Conservation (phyloP, 2,329 filamentous ascomycete genomes). For the Nemania bipapillata region DNA sequence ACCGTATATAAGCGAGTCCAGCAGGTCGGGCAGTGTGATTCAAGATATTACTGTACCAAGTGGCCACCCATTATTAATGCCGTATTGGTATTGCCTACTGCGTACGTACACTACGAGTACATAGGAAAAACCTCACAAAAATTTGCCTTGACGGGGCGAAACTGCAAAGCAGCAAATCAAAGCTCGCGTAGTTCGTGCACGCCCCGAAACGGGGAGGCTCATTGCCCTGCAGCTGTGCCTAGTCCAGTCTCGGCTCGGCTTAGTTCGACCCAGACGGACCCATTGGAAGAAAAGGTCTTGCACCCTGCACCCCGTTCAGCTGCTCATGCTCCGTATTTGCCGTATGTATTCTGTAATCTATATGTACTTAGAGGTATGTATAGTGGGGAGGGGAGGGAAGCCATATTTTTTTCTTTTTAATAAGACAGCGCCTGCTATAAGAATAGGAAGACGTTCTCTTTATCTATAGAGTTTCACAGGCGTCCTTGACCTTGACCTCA, state of each 20-base stretch:
- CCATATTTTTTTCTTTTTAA: constrained; percentile 13
- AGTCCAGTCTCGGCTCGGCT: constrained; percentile 26
- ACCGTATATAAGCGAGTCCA: too few relatives aligned
- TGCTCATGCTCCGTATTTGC: constrained; percentile 6
- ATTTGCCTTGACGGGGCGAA: constrained; percentile 18
- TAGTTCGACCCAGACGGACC: constrained; percentile 20
- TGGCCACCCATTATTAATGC: background rate
- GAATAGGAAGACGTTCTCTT: background rate
- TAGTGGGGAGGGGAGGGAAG: constrained; percentile 5
- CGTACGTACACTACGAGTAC: background rate
- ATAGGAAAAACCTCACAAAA: constrained; percentile 3
- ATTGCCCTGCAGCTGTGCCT: constrained; percentile 4
- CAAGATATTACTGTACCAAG: background rate
- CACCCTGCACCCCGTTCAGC: background rate
- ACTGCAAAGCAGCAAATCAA: constrained; percentile 26
- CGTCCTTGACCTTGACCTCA: too few relatives aligned
- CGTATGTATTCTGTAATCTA: too few relatives aligned
- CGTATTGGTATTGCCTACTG: too few relatives aligned
- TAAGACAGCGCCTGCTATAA: background rate
- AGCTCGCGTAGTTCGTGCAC: constrained; percentile 2
- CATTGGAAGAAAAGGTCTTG: background rate
- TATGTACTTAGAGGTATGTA: too few relatives aligned
- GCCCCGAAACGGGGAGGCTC: constrained; percentile 23
- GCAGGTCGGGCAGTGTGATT: background rate
- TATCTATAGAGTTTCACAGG: constrained; percentile 8